A percentile compares a stretch with the other conserved stretches of the same genome.
These are phyloP conservation scores for Diaporthe batatas DNA, from an alignment of 2,329 filamentous ascomycete genomes.

Conservation along the genomic window DNA sequence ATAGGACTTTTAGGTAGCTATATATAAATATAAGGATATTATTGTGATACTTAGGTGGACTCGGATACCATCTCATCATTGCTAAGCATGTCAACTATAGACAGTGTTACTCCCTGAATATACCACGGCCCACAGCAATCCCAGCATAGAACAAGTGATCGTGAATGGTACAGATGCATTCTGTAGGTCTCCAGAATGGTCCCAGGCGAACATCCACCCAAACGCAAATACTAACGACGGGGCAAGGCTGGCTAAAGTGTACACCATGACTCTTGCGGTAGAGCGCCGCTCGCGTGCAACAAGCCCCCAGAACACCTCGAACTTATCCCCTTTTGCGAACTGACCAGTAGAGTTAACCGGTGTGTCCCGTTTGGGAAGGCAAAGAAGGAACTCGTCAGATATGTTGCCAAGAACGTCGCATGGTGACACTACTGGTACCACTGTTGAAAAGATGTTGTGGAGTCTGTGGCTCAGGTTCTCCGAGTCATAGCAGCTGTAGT, in stretches of 20 bases:
- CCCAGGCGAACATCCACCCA: conserved; percentile 1
- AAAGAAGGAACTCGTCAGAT: conserved; percentile 15
- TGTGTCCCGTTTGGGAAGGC: neutral
- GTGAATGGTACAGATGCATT: neutral
- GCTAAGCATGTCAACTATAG: neutral
- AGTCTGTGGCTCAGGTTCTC: neutral
- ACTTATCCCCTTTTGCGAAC: neutral
- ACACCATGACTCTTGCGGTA: neutral
- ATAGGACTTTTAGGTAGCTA: too few relatives aligned
- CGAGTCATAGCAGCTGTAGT: conserved; percentile 6
- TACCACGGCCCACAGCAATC: neutral
- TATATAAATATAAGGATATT: too few relatives aligned
- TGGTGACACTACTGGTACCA: neutral
- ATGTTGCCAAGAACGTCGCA: conserved; percentile 3
- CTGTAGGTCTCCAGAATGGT: neutral
- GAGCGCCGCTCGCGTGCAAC: conserved; percentile 8
- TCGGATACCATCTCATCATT: neutral
- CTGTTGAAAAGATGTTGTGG: neutral
- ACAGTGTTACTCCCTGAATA: neutral
- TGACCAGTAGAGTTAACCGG: neutral
- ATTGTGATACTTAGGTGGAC: too few relatives aligned
- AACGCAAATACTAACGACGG: conserved; percentile 6
- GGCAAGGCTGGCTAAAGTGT: conserved; percentile 4
- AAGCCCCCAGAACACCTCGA: neutral
- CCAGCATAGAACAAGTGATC: neutral